A percentile compares a stretch with the other conserved stretches of the same genome.
phyloP scores from a whole-genome alignment of 371 early-diverging fungal genomes.

The Thermomucor indicae-seudaticae region DNA sequence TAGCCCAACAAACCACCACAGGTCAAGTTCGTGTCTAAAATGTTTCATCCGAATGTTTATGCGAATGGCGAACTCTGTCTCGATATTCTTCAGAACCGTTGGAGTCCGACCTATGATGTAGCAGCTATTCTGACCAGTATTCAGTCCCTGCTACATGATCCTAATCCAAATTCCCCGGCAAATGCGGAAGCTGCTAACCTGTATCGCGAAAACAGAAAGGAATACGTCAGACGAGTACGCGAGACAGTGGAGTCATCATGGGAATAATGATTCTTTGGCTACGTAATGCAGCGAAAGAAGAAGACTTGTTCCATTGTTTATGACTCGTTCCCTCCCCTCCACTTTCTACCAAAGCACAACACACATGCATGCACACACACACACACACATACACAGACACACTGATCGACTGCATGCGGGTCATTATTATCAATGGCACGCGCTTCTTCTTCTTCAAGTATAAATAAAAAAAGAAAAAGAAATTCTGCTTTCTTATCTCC shows the following conservation, averaged over 20 bases:
- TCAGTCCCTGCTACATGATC: constrained; percentile 97
- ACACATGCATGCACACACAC: no score
- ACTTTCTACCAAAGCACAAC: no score
- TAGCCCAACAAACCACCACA: constrained; percentile 97
- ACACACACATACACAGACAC: no score
- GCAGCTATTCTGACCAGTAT: constrained; percentile 96
- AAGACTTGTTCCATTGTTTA: no score
- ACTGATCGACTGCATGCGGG: no score
- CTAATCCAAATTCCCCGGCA: constrained; percentile 97
- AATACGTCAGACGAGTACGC: constrained; percentile 90
- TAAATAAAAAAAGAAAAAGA: no score
- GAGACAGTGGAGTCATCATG: constrained; percentile 95
- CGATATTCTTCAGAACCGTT: constrained; percentile 98
- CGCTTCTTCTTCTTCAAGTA: no score
- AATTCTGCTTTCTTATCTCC: no score
- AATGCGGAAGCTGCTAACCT: constrained; percentile 98
- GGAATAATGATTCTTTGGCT: no score
- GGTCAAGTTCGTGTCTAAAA: constrained; percentile 94
- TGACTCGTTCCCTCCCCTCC: no score
- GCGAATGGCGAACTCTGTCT: constrained; percentile 98
- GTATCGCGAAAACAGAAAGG: constrained; percentile 90
- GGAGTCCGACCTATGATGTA: constrained; percentile 97
- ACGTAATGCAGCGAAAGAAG: no score
- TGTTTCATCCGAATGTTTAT: constrained; percentile 99
- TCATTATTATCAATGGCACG: no score